Base-by-base conservation (phyloP, 805 yeast species). In the Wickerhamomyces queroliae region DNA sequence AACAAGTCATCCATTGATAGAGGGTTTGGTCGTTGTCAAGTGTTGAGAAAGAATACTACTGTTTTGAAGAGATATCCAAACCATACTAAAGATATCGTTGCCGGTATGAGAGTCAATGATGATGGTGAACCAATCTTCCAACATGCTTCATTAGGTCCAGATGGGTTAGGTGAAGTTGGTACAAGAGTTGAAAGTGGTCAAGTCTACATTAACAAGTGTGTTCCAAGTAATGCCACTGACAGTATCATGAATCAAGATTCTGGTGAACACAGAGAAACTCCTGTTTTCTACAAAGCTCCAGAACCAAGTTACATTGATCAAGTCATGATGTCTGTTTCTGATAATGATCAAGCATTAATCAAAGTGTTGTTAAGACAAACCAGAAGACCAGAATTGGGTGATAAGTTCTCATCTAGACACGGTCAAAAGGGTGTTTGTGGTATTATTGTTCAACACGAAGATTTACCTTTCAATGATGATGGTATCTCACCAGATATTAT, bases 371-470 rank as follows among this genome's bases (percentile, higher is more conserved):
- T 93, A 44, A 76, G 99, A 59, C 99, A 93, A 59, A 89, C 97
- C 5, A 80, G 99, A 69, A 78, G 98, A 60, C 99, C 99, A 0
- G 99, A 93, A 65, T 68, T 93, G 37, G 99, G 99, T 48, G 99
- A 93, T 58, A 93, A 93, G 63, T 93, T 93, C 57, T 89, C 97
- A 2, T 88, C 96, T 1, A 79, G 99, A 64, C 98, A 91, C 66
- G 99, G 99, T 29, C 99, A 91, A 62, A 91, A 91, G 70, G 99
- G 99, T 78, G 98, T 93, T 23, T 91, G 98, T 70, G 98, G 99
- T 66, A 88, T 93, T 50, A 93, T 91, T 61, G 97, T 91, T 5
- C 89, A 88, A 51, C 98, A 91, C 59, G 98, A 91, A 52, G 99
- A 91, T 56, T 72, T 91, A 73, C 99, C 99, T 12, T 91, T 91